Evolutionary conservation across 352 stramenopile genomes (phyloP).

Genomic region (Pythium grandisporangium): DNA sequence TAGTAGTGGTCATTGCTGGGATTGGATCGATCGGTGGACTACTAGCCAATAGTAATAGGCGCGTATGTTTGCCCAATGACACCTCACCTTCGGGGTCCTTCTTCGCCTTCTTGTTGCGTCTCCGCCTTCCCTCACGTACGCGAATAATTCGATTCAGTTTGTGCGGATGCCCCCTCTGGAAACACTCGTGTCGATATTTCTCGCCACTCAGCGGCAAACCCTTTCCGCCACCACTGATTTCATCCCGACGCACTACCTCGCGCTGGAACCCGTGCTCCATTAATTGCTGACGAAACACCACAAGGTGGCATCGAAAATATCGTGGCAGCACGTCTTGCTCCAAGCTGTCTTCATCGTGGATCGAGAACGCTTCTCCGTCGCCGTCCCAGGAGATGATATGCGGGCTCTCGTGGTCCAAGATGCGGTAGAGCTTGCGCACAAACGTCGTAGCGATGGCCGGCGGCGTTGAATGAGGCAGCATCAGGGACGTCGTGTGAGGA

Average conservation of each 20-base stretch:
- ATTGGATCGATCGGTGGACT: no score
- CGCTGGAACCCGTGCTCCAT: constrained; percentile 51
- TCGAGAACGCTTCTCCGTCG: constrained; percentile 36
- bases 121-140: no score
- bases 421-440: constrained; percentile 68
- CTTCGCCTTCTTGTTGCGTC: no score
- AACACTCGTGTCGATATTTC: not conserved
- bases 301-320: constrained; percentile 59
- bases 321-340: constrained; percentile 38
- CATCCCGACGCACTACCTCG: constrained; percentile 1
- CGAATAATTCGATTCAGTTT: not conserved
- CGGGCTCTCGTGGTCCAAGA: constrained; percentile 47
- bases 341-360: constrained; percentile 37
- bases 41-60: no score
- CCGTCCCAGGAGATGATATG: constrained; percentile 52
- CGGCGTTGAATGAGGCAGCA: no score
- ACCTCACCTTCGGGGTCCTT: no score
- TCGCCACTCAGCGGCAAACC: constrained; percentile 6
- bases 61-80: no score
- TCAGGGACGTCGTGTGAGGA: no score
- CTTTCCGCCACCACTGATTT: not conserved
- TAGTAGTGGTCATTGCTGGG: no score
- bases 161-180: not conserved
- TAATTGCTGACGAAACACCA: constrained; percentile 59
- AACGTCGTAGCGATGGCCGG: constrained; percentile 68